Evolutionary conservation across 2,329 filamentous ascomycete species (phyloP), one percentile per base, ranked within the genome.

Genomic region (Blumeriella jaapii): DNA sequence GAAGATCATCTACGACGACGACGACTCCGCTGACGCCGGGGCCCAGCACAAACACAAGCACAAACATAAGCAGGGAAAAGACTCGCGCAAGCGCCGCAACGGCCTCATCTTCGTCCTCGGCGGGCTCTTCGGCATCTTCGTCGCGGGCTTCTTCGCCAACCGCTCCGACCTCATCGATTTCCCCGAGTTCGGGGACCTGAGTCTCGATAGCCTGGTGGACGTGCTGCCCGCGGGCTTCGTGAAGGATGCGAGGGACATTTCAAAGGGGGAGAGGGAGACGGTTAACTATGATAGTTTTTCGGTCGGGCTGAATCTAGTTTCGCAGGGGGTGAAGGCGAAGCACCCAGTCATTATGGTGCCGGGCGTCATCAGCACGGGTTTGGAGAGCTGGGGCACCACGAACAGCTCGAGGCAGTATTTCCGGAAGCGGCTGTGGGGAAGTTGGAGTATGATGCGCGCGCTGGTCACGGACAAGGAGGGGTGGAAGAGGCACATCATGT

Each of bases 401-500:
- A 82, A 87, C 53, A 65, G 69, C 26, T 94, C 87, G 6, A 73
- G 85, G 22, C 82, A 80, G 40, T 98, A 96, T 60, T 98, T 98
- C 59, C 71, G 91, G 44, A 94, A 93, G 62, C 70, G 91, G 35
- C 63, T 98, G 31, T 98, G 91, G 91, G 91, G 91, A 4, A 94
- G 85, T 49, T 98, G 93, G 91, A 93, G 75, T 45, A 98, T 98
- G 91, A 95, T 98, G 86, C 74, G 81, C 31, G 89, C 91, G 0
- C 62, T 98, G 46, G 84, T 98, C 2, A 61, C 93, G 52, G 91
- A 96, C 58, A 95, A 96, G 60, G 78, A 93, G 17, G 69, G 73
- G 20, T 98, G 91, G 91, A 98, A 95, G 65, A 78, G 67, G 51
- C 91, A 98, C 57, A 84, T 98, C 48, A 96, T 96, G 87, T 69